Evolutionary conservation across 805 yeast species (phyloP).

Genomic region (Candida silvicultrix): DNA sequence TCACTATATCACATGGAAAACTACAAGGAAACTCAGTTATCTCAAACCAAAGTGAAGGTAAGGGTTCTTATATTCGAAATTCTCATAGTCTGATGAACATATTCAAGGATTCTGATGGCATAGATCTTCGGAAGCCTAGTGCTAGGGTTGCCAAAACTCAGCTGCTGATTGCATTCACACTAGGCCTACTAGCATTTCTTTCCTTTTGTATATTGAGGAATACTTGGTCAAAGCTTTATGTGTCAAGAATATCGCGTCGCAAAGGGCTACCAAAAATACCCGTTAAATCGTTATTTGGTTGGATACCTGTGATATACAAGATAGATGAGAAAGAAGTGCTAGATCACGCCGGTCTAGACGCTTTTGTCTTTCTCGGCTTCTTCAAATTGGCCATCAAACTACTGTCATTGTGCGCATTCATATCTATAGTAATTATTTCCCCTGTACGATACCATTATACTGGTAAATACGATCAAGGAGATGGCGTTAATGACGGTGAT

Average conservation of each 20-base stretch:
- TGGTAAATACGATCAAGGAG: slow-evolving; percentile 66
- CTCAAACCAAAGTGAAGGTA: no score
- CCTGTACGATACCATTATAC: slow-evolving; percentile 82
- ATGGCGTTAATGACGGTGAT: slow-evolving; percentile 19
- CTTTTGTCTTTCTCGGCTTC: slow-evolving; percentile 84
- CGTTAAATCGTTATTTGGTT: slow-evolving; percentile 57
- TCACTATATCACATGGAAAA: background rate
- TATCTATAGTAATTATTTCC: slow-evolving; percentile 70
- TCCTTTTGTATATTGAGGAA: slow-evolving; percentile 66
- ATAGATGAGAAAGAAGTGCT: slow-evolving; percentile 72
- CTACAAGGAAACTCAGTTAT: background rate
- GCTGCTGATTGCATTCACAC: slow-evolving; percentile 54
- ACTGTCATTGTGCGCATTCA: slow-evolving; percentile 54
- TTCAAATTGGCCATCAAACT: slow-evolving; percentile 82
- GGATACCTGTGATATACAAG: slow-evolving; percentile 64
- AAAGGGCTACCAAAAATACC: slow-evolving; percentile 56
- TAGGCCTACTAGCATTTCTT: slow-evolving; percentile 66
- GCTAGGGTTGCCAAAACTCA: slow-evolving; percentile 70
- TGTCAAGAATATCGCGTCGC: slow-evolving; percentile 55
- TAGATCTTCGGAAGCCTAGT: slow-evolving; percentile 21
- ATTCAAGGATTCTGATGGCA: slow-evolving; percentile 2
- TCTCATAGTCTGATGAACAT: no score
- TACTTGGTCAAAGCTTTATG: slow-evolving; percentile 75
- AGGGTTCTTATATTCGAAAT: no score
- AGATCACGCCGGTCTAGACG: slow-evolving; percentile 91